phyloP scores from a whole-genome alignment of 2,329 filamentous ascomycete species.

The Colletotrichum sublineola region DNA sequence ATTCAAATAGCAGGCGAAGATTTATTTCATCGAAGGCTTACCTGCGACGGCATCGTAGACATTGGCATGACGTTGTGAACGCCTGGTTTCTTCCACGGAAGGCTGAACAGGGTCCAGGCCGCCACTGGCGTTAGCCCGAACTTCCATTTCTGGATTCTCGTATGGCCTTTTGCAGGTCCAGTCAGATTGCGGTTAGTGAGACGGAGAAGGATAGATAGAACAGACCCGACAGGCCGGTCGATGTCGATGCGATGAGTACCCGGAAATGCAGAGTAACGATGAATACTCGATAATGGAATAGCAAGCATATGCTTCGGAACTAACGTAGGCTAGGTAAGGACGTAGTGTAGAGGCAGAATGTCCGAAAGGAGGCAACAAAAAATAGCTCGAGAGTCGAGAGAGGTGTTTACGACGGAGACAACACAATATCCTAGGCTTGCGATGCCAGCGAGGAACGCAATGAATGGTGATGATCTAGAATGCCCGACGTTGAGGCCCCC shows the following conservation, averaged over 20 bases:
- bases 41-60: conserved; percentile 82
- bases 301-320: background rate
- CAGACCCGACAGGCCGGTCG: background rate
- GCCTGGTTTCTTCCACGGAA: conserved; percentile 11
- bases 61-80: conserved; percentile 59
- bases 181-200: background rate
- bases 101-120: conserved; percentile 11
- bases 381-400: too few species aligned
- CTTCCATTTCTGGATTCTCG: background rate
- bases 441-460: background rate
- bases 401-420: background rate
- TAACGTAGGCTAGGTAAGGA: background rate
- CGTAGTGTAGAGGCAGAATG: too few species aligned
- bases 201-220: background rate
- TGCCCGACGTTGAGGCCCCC: background rate
- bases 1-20: background rate
- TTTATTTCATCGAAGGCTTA: conserved; percentile 51
- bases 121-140: background rate
- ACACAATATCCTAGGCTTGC: background rate
- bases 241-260: background rate
- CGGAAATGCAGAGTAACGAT: background rate
- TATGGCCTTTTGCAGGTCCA: background rate
- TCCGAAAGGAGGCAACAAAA: background rate
- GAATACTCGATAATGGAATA: too few species aligned
- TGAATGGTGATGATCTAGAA: background rate